Percentiles rank a stretch among this genome's conserved stretches.
phyloP scores from a whole-genome alignment of 2,329 filamentous ascomycete genomes.

The Aspergillus pseudoglaucus region DNA sequence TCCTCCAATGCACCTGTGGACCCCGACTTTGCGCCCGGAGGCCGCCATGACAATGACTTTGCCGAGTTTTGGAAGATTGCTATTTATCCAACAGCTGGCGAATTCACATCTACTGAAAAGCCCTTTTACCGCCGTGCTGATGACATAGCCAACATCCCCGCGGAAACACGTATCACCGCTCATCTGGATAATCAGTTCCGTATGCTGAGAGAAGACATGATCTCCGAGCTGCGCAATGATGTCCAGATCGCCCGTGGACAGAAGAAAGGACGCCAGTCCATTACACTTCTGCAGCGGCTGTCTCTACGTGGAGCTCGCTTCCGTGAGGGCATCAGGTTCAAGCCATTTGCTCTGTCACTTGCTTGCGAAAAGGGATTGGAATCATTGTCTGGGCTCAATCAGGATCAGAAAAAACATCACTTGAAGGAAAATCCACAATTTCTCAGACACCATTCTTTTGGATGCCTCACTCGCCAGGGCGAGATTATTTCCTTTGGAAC shows the following conservation, averaged over 20 bases:
- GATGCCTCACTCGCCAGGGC: conserved; percentile 49
- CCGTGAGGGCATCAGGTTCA: conserved; percentile 19
- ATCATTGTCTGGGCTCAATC: conserved; percentile 28
- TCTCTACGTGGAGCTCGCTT: conserved; percentile 34
- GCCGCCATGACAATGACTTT: conserved; percentile 68
- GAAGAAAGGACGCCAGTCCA: conserved; percentile 41
- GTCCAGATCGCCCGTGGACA: conserved; percentile 45
- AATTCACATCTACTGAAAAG: conserved; percentile 49
- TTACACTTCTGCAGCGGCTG: conserved; percentile 37
- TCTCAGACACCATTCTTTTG: conserved; percentile 56
- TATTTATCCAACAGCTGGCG: conserved; percentile 61
- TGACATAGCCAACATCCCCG: conserved; percentile 40
- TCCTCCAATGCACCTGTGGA: conserved; percentile 8
- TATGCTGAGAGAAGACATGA: conserved; percentile 63
- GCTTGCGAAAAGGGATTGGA: conserved; percentile 39
- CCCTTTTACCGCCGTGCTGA: conserved; percentile 52
- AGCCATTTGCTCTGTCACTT: conserved; percentile 39
- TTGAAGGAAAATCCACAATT: conserved; percentile 45
- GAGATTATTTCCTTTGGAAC: conserved; percentile 56
- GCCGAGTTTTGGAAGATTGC: conserved; percentile 54
- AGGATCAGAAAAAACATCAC: conserved; percentile 36
- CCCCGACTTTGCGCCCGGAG: conserved; percentile 44
- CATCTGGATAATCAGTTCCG: conserved; percentile 69
- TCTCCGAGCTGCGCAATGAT: conserved; percentile 59
- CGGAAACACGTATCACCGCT: conserved; percentile 34